A percentile compares a stretch with the other conserved stretches of the same genome.
Conservation (phyloP, 768 basidiomycete species). For the Termitomyces titanicus region DNA sequence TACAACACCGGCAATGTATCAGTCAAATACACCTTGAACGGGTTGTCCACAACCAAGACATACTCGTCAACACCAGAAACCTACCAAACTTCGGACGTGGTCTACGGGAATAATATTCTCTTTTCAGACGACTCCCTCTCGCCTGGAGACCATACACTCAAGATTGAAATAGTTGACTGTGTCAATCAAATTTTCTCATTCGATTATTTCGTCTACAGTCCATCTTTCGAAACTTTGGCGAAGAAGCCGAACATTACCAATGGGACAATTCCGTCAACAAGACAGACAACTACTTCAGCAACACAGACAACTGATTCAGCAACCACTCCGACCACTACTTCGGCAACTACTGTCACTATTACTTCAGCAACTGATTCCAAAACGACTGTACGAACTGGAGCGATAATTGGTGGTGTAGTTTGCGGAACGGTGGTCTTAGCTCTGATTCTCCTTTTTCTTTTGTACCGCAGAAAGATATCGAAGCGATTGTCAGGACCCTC, state of each 20-base stretch:
- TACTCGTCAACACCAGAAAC: constrained; percentile 17
- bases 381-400: constrained; percentile 4
- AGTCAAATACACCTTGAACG: constrained; percentile 23
- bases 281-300: neutral
- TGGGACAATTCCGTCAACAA: neutral
- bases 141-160: constrained; percentile 21
- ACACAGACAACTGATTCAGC: too few relatives aligned
- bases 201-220: constrained; percentile 25
- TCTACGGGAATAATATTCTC: constrained; percentile 20
- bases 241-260: neutral
- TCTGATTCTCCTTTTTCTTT: neutral
- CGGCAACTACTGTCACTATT: too few relatives aligned
- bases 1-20: constrained; percentile 18
- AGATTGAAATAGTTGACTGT: constrained; percentile 19
- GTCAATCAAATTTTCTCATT: constrained; percentile 19
- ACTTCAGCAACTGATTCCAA: too few relatives aligned
- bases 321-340: neutral
- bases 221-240: constrained; percentile 14
- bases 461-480: neutral
- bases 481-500: too few relatives aligned
- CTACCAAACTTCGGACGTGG: constrained; percentile 14
- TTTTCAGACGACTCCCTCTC: constrained; percentile 19
- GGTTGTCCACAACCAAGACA: constrained; percentile 12
- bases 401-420: constrained; percentile 10
- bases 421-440: constrained; percentile 1